phyloP scores from a whole-genome alignment of 495 filamentous ascomycete species.

The Tuber umbilicatum region DNA sequence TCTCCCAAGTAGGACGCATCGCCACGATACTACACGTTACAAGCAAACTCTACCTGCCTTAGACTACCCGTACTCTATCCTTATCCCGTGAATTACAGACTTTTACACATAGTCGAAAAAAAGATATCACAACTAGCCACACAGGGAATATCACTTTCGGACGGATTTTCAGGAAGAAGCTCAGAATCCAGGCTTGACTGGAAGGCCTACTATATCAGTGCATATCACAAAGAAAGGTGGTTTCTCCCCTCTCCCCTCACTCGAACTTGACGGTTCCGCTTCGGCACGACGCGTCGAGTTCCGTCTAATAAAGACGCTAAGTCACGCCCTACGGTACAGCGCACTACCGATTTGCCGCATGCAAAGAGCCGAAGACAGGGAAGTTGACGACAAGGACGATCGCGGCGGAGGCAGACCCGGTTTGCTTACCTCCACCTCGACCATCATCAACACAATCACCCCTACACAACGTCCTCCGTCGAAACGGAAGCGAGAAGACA shows the following conservation, averaged over 20 bases:
- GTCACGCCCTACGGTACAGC: constrained; percentile 16
- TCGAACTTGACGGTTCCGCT: not conserved
- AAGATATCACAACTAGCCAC: not conserved
- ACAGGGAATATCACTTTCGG: not conserved
- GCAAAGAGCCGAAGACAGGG: constrained; percentile 30
- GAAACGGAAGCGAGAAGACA: constrained; percentile 14
- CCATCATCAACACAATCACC: constrained; percentile 10
- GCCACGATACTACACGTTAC: not conserved
- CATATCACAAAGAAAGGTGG: constrained; percentile 3
- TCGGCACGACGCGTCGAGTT: constrained; percentile 18
- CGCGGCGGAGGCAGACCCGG: constrained; percentile 21
- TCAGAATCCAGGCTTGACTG: constrained; percentile 7
- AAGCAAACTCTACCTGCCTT: not conserved
- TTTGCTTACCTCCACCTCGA: constrained; percentile 17
- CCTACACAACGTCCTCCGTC: constrained; percentile 6
- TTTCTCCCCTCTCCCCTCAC: not conserved
- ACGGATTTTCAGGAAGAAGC: constrained; percentile 20
- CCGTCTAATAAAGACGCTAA: constrained; percentile 17
- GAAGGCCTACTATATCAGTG: not conserved
- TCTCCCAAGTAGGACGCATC: not conserved
- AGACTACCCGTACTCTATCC: not conserved
- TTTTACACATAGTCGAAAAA: not conserved
- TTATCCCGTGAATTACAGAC: not conserved
- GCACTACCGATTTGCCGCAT: constrained; percentile 33
- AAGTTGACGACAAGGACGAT: constrained; percentile 37